Evolutionary conservation across 2,329 filamentous ascomycete genomes (phyloP), one percentile per base, ranked within the genome.

Genomic region (Cylindrodendrum hubeiense): DNA sequence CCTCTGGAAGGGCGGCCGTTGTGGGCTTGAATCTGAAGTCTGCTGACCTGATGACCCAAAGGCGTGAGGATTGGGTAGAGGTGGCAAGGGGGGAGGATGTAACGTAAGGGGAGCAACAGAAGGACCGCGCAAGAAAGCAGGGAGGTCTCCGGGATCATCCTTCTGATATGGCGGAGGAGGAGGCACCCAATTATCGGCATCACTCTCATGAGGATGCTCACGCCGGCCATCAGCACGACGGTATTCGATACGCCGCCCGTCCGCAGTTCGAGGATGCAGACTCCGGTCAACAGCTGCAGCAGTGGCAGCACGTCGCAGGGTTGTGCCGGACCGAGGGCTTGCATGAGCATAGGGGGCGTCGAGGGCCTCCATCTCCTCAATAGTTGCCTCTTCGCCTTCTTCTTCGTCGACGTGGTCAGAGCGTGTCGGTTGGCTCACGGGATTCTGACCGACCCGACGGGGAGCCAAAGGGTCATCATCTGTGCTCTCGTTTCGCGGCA

Each of bases 141-240:
- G 87, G 60, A 87, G 67, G 70, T 88, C 86, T 10, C 82, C 83
- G 0, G 87, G 87, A 51, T 89, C 87, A 0, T 92, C 89, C 59
- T 88, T 87, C 43, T 90, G 88, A 72, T 97, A 97, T 1, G 93
- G 93, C 3, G 93, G 93, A 9, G 93, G 93, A 5, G 93, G 93
- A 5, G 93, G 92, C 5, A 94, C 91, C 93, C 93, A 97, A 72
- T 95, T 93, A 73, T 96, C 93, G 4, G 93, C 93, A 76, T 96
- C 93, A 68, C 93, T 95, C 78, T 96, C 93, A 77, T 96, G 93
- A 4, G 93, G 93, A 71, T 94, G 86, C 73, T 95, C 91, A 44
- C 87, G 84, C 44, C 90, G 85, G 7, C 90, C 90, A 78, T 93
- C 90, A 15, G 91, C 90, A 49, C 91, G 87, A 47, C 90, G 87